These are phyloP conservation scores for Malus fusca DNA, from an alignment of 306 rosid genomes.

Conservation along the genomic window DNA sequence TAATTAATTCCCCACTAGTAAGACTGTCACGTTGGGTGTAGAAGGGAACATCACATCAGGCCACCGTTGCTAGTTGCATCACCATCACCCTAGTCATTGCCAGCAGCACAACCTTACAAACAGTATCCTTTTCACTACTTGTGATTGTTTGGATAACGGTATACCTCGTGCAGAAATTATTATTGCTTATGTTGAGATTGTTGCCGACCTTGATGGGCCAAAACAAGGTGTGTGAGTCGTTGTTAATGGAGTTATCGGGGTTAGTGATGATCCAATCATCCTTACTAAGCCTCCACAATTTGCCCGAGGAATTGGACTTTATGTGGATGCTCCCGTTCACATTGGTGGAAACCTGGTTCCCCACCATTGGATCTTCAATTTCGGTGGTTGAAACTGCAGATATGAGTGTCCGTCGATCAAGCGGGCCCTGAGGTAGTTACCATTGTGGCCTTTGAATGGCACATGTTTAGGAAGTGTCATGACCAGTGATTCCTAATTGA, in stretches of 20 bases:
- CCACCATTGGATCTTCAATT: background rate
- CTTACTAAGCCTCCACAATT: background rate
- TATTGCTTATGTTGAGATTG: background rate
- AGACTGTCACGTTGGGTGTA: background rate
- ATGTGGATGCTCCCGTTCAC: background rate
- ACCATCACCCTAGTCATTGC: background rate
- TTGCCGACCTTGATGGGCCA: background rate
- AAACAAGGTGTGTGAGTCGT: background rate
- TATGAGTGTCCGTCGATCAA: background rate
- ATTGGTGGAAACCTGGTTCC: background rate
- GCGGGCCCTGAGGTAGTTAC: background rate
- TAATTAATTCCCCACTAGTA: background rate
- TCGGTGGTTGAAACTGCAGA: no score
- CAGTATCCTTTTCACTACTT: background rate
- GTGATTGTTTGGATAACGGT: background rate
- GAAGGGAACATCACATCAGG: background rate
- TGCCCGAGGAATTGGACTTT: background rate
- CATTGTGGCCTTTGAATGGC: background rate
- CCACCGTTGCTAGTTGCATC: background rate
- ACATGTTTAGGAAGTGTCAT: constrained; percentile 6
- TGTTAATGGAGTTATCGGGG: background rate
- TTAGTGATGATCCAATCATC: background rate
- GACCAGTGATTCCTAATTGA: background rate
- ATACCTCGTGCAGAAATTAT: background rate
- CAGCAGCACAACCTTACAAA: background rate